A percentile compares a stretch with the other conserved stretches of the same genome.
Conservation (phyloP, 192 early-diverging fungal genomes). For the Dissophora globulifera region DNA sequence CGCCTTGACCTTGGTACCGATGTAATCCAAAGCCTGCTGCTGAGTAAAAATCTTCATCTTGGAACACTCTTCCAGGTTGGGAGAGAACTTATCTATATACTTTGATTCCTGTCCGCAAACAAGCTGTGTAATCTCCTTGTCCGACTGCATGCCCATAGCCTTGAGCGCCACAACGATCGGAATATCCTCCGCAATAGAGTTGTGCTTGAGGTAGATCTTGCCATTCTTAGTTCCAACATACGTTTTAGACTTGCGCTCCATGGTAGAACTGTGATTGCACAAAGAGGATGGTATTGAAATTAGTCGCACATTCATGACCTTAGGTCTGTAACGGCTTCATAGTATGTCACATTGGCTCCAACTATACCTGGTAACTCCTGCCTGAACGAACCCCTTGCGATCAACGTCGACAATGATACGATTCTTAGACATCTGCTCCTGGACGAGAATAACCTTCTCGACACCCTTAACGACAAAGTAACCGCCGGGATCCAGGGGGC, state of each 20-base stretch:
- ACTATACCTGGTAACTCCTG: conserved; percentile 80
- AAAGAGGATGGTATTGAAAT: conserved; percentile 2
- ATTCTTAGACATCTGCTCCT: conserved; percentile 99
- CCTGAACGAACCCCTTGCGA: conserved; percentile 80
- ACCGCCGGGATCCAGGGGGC: conserved; percentile 96
- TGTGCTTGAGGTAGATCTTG: conserved; percentile 89
- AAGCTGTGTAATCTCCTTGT: conserved; percentile 94
- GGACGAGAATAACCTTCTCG: conserved; percentile 97
- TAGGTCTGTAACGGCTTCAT: no score
- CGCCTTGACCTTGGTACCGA: conserved; percentile 83
- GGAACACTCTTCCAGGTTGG: conserved; percentile 88
- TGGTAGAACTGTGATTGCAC: conserved; percentile 84
- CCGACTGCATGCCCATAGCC: conserved; percentile 94
- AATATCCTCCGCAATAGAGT: conserved; percentile 87
- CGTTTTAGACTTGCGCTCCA: conserved; percentile 95
- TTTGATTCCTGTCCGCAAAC: conserved; percentile 89
- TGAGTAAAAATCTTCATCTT: conserved; percentile 86
- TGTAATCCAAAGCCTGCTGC: conserved; percentile 89
- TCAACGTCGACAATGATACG: conserved; percentile 95
- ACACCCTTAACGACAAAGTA: conserved; percentile 97
- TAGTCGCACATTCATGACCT: neutral
- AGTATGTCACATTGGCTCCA: no score
- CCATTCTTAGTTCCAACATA: conserved; percentile 73
- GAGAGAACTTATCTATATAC: conserved; percentile 84
- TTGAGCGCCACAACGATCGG: conserved; percentile 90